These are phyloP conservation scores for Papiliotrema fonsecae DNA, from an alignment of 1,284 basidiomycete species.

Conservation along the genomic window DNA sequence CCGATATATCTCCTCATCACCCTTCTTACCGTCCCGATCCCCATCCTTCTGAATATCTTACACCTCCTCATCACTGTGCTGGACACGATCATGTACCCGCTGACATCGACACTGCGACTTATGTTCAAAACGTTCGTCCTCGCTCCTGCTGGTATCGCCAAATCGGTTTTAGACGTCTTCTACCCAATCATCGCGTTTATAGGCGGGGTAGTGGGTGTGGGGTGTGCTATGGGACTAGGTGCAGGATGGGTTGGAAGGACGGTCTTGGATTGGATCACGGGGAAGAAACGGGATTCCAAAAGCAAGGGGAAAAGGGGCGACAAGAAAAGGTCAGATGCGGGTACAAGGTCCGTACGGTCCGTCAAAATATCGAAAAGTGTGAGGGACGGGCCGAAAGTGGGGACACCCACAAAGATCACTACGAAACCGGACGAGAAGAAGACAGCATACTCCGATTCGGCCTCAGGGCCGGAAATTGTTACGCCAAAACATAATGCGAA, in stretches of 20 bases:
- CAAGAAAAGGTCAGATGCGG: no score
- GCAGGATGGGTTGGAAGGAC: conserved; percentile 33
- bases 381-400: no score
- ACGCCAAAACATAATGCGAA: background rate
- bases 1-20: conserved; percentile 35
- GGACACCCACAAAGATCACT: no score
- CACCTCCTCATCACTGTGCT: conserved; percentile 21
- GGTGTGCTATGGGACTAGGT: conserved; percentile 31
- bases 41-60: conserved; percentile 25
- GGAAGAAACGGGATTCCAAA: background rate
- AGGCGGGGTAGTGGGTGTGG: conserved; percentile 35
- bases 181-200: conserved; percentile 41
- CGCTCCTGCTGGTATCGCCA: conserved; percentile 22
- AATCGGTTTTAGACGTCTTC: conserved; percentile 21
- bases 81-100: conserved; percentile 29
- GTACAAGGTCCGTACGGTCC: no score
- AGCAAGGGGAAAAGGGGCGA: background rate
- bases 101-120: conserved; percentile 25
- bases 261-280: conserved; percentile 14
- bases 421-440: background rate
- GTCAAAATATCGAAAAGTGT: no score
- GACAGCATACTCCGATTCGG: background rate
- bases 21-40: conserved; percentile 32
- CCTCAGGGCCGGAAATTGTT: background rate
- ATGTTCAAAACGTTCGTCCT: conserved; percentile 30